Conservation (phyloP, 805 yeast genomes). For the Ogataea wickerhamii region DNA sequence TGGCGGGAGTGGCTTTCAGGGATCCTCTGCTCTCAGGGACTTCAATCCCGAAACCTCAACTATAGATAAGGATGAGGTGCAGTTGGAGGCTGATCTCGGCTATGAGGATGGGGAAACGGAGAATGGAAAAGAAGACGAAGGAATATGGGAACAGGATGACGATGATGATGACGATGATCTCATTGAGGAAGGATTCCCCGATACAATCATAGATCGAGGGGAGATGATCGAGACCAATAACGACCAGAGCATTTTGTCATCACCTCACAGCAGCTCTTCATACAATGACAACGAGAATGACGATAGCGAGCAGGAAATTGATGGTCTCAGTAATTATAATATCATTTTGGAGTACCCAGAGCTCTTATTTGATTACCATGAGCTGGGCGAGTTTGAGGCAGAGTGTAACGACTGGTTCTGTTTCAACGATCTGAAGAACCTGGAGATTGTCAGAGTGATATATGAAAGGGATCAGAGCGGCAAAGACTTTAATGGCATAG, state of each 20-base stretch:
- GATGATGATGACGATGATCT: conserved; percentile 19
- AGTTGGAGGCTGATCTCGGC: not conserved
- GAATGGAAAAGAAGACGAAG: conserved; percentile 1
- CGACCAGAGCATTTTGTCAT: conserved; percentile 28
- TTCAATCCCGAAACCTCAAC: not conserved
- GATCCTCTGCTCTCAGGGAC: not conserved
- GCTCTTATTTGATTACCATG: conserved; percentile 41
- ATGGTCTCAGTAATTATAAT: conserved; percentile 32
- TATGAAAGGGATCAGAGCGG: conserved; percentile 5
- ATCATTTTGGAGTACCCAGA: conserved; percentile 38
- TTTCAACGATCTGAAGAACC: conserved; percentile 26
- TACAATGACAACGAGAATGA: conserved; percentile 23
- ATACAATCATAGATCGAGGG: conserved; percentile 28
- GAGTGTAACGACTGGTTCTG: conserved; percentile 43
- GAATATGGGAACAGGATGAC: conserved; percentile 10
- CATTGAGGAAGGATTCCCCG: conserved; percentile 26
- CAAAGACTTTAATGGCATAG: not conserved
- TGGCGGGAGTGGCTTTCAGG: not conserved
- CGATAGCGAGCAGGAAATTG: conserved; percentile 29
- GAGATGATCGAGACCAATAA: conserved; percentile 31
- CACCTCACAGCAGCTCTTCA: conserved; percentile 30
- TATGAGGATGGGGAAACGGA: not conserved
- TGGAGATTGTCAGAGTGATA: conserved; percentile 15
- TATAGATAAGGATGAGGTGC: not conserved
- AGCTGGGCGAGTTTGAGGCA: conserved; percentile 31